Percentiles rank a stretch among this genome's conserved stretches.
phyloP scores from a whole-genome alignment of 768 basidiomycete species.

The Agrocybe pediades region DNA sequence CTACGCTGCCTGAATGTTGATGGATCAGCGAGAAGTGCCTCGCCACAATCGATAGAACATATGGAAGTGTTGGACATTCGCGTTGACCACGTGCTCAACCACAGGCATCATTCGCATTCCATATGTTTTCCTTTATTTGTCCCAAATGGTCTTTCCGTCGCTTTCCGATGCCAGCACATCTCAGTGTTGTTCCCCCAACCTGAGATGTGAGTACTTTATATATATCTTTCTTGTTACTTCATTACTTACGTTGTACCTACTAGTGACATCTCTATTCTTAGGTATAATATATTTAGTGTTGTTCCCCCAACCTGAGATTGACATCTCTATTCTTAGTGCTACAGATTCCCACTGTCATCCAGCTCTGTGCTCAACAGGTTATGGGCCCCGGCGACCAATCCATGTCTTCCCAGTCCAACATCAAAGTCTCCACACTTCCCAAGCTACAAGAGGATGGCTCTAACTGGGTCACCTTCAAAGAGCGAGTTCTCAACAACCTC shows the following conservation, averaged over 20 bases:
- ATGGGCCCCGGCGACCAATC: constrained; percentile 24
- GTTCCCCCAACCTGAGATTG: too few relatives aligned
- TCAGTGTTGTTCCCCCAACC: background rate
- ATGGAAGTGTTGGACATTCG: background rate
- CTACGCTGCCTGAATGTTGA: too few relatives aligned
- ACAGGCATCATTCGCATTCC: background rate
- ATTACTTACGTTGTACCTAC: too few relatives aligned
- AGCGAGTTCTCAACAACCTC: constrained; percentile 21
- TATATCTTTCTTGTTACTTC: background rate
- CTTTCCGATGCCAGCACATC: too few relatives aligned
- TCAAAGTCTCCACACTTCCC: constrained; percentile 21
- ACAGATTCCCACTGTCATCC: background rate
- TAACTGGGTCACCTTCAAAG: constrained; percentile 32
- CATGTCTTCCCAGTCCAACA: constrained; percentile 15
- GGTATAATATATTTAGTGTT: too few relatives aligned
- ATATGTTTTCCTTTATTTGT: background rate
- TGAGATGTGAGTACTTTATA: background rate
- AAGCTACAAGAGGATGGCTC: constrained; percentile 26
- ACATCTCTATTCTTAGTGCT: too few relatives aligned
- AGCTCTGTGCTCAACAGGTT: constrained; percentile 24
- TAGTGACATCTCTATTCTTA: too few relatives aligned
- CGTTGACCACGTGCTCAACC: background rate
- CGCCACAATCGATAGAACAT: too few relatives aligned
- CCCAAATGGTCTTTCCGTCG: background rate
- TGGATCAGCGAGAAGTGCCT: too few relatives aligned